Percentiles rank a stretch among this genome's conserved stretches.
These are phyloP conservation scores for Hanseniaspora uvarum DNA, from an alignment of 1,139 yeast species.

Conservation along the genomic window DNA sequence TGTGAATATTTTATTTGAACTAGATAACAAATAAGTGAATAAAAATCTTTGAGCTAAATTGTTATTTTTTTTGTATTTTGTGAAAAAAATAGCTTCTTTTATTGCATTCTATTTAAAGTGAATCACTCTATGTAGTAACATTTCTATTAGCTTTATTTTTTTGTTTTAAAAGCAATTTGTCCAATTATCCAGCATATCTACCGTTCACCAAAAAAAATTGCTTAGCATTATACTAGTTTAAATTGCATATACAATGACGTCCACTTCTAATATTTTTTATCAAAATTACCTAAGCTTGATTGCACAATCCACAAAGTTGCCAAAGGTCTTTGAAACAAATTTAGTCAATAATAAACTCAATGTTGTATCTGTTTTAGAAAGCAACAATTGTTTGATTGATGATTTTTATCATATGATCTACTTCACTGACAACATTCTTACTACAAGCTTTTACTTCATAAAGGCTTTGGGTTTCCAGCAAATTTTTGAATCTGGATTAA, in stretches of 20 bases:
- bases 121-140: too few relatives aligned
- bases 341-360: background rate
- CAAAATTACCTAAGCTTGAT: background rate
- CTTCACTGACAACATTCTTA: conserved; percentile 1
- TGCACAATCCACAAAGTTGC: background rate
- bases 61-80: too few relatives aligned
- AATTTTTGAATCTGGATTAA: conserved; percentile 56
- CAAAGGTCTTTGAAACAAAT: background rate
- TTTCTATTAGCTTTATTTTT: too few relatives aligned
- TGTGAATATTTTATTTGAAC: too few relatives aligned
- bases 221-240: background rate
- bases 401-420: conserved; percentile 9
- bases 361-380: background rate
- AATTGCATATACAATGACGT: background rate
- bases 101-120: too few relatives aligned
- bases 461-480: conserved; percentile 46
- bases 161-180: background rate
- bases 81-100: too few relatives aligned
- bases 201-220: background rate
- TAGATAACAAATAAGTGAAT: too few relatives aligned
- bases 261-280: background rate
- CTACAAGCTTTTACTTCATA: background rate
- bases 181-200: background rate
- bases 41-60: too few relatives aligned
- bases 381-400: background rate